Evolutionary conservation across 1,139 yeast species (phyloP).

Genomic region (Kodamaea sp.): DNA sequence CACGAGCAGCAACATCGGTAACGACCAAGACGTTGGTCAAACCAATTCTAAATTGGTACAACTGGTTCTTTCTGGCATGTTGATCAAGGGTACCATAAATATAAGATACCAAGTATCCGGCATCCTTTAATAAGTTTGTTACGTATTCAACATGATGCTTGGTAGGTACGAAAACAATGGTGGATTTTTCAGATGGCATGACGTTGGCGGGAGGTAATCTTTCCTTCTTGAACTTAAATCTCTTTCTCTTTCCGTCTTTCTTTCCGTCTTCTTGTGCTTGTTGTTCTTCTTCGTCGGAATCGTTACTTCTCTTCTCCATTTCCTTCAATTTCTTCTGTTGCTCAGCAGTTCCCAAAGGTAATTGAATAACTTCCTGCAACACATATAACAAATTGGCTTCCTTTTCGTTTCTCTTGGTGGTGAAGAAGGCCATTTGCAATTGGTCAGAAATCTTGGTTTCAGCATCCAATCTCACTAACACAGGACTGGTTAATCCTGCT

Average conservation of each 20-base stretch:
- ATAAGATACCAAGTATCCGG: slow-evolving; percentile 85
- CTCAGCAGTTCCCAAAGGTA: slow-evolving; percentile 77
- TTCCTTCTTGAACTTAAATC: slow-evolving; percentile 50
- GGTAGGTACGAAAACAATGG: slow-evolving; percentile 94
- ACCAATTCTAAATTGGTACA: slow-evolving; percentile 82
- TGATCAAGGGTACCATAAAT: slow-evolving; percentile 96
- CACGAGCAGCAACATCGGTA: slow-evolving; percentile 99
- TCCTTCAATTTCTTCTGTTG: slow-evolving; percentile 54
- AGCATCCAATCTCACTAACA: slow-evolving; percentile 86
- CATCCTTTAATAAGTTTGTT: slow-evolving; percentile 62
- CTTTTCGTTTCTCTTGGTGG: slow-evolving; percentile 81
- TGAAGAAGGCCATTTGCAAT: slow-evolving; percentile 84
- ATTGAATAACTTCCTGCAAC: slow-evolving; percentile 79
- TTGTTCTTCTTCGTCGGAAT: slow-evolving; percentile 52
- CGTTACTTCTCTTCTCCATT: slow-evolving; percentile 46
- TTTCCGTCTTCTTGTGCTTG: slow-evolving; percentile 35
- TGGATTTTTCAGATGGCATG: slow-evolving; percentile 74
- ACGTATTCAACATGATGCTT: slow-evolving; percentile 96
- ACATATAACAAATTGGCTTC: slow-evolving; percentile 82
- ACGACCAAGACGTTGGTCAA: slow-evolving; percentile 83
- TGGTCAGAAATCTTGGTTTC: slow-evolving; percentile 89
- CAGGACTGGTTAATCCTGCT: slow-evolving; percentile 92
- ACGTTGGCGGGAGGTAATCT: slow-evolving; percentile 77
- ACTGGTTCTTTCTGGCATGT: slow-evolving; percentile 88
- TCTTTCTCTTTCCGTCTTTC: slow-evolving; percentile 32